Evolutionary conservation across 2,329 filamentous ascomycete genomes (phyloP), one percentile per base, ranked within the genome.

Genomic region (Cadophora sp.): DNA sequence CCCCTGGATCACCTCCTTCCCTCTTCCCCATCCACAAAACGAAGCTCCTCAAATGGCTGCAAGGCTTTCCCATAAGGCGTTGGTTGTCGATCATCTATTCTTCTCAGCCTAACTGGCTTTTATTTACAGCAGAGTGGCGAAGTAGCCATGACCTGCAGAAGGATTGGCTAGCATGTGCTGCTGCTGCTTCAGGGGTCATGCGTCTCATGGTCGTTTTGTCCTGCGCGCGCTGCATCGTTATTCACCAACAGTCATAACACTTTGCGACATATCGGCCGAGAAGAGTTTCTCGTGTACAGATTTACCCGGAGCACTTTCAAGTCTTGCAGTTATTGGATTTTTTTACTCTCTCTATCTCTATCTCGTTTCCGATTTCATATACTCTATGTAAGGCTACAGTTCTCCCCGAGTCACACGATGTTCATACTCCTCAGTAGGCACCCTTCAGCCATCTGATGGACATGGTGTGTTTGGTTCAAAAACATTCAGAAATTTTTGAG

Each of bases 131-230:
- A 27, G 1, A 6, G 56, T 45, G 64, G 64, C 58, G 50, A 55
- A 51, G 64, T 24, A 51, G 22, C 53, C 53, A 14, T 64, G 62
- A 30, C 1, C 62, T 45, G 45, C 55, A 51, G 20, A 51, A 51
- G 45, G 62, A 65, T 60, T 60, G 41, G 33, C 39, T n/a, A 20
- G 14, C 30, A 41, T n/a, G 13, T 27, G 9, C 53, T 27, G 20
- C 43, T 18, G 39, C 11, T 64, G 20, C 27, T 27, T 24, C 27
- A 64, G 48, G 45, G 47, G 47, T 27, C 36, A 18, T 30, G n/a
- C 22, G 51, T 24, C 43, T 58, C 41, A 64, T 20, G 36, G 22
- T 47, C n/a, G 16, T 58, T n/a, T 58, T 14, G 41, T 59, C 27
- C 20, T 59, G 43, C 24, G 22, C 36, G 55, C 50, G 27, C 43